Conservation (phyloP, 108 stramenopile species). For the Nitzschia sp. region DNA sequence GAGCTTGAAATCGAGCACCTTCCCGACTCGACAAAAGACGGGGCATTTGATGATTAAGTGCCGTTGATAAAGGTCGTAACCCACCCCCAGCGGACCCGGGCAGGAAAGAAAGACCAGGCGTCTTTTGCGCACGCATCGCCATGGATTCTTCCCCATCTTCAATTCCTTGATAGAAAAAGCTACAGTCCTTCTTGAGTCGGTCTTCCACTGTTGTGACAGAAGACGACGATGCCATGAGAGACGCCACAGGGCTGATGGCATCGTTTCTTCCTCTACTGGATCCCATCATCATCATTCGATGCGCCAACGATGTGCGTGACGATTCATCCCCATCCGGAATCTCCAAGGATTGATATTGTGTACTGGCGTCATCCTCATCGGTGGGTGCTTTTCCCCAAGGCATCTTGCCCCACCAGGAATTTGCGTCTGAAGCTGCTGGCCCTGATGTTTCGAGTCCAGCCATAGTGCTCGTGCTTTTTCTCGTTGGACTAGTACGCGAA, state of each 20-base stretch:
- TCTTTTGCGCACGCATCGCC: not conserved
- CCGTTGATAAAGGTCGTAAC: slow-evolving; percentile 11
- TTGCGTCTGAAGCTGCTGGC: not conserved
- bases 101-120: not conserved
- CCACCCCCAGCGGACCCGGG: not conserved
- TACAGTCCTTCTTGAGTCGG: slow-evolving; percentile 40
- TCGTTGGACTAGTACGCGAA: not conserved
- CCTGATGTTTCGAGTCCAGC: not conserved
- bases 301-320: too few species aligned
- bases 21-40: slow-evolving; percentile 16
- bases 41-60: not conserved
- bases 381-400: not conserved
- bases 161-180: slow-evolving; percentile 51
- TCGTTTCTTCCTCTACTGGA: too few species aligned
- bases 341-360: slow-evolving; percentile 12
- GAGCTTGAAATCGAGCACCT: slow-evolving; percentile 23
- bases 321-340: not conserved
- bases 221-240: not conserved
- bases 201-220: slow-evolving; percentile 29
- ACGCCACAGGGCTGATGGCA: not conserved
- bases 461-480: not conserved
- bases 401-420: not conserved
- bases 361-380: not conserved
- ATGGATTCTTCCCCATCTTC: slow-evolving; percentile 14
- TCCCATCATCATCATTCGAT: not conserved